Conservation (phyloP, 768 basidiomycete genomes). For the Heimioporus sp. region DNA sequence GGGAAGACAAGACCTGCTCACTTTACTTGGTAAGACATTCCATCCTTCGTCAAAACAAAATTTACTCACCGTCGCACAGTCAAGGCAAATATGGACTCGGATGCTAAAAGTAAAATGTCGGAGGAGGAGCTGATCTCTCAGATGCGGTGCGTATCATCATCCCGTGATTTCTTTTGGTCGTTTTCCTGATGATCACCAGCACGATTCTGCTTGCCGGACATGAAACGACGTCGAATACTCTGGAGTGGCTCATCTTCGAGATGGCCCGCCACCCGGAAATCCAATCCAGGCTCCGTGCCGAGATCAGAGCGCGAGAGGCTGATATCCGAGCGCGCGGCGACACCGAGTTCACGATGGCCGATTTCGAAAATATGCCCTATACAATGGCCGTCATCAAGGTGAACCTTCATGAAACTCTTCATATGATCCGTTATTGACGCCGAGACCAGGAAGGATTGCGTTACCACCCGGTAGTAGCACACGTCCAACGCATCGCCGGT, state of each 20-base stretch:
- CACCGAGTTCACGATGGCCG: slow-evolving; percentile 26
- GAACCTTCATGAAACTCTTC: no score
- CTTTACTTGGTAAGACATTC: slow-evolving; percentile 38
- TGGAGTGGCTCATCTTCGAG: slow-evolving; percentile 40
- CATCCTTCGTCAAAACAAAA: not conserved
- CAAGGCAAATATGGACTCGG: slow-evolving; percentile 28
- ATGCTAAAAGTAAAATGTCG: slow-evolving; percentile 22
- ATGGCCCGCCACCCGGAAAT: slow-evolving; percentile 49
- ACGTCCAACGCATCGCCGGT: slow-evolving; percentile 49
- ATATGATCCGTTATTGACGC: no score
- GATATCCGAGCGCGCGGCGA: not conserved
- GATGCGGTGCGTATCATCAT: slow-evolving; percentile 12
- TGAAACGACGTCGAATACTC: slow-evolving; percentile 51
- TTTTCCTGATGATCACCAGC: slow-evolving; percentile 21
- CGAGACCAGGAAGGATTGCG: slow-evolving; percentile 35
- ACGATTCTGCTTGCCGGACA: slow-evolving; percentile 49
- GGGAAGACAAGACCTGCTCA: slow-evolving; percentile 9
- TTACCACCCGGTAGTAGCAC: slow-evolving; percentile 49
- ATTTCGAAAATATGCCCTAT: slow-evolving; percentile 53
- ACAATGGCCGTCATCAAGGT: slow-evolving; percentile 30
- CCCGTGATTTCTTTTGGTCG: not conserved
- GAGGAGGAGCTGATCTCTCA: slow-evolving; percentile 7
- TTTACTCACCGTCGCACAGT: slow-evolving; percentile 9
- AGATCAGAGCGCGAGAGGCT: slow-evolving; percentile 8
- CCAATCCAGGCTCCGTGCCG: slow-evolving; percentile 52